Evolutionary conservation across 495 filamentous ascomycete species (phyloP).

Genomic region (Neurospora sublineolata): DNA sequence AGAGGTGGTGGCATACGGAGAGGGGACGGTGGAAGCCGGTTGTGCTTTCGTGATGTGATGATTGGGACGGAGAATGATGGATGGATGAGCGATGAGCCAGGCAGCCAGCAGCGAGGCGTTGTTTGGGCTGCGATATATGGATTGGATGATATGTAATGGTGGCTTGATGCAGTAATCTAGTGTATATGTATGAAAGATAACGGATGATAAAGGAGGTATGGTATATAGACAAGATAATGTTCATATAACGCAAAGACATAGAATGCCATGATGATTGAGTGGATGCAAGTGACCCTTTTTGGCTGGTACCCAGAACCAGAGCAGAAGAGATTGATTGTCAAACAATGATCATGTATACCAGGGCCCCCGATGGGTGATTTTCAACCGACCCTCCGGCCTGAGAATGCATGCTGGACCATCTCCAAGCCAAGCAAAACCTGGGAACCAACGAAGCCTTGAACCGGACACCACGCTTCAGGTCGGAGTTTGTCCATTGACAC

Average conservation of each 20-base stretch:
- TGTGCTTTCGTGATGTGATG: constrained; percentile 16
- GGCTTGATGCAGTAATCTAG: neutral
- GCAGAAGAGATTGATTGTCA: neutral
- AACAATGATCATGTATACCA: neutral
- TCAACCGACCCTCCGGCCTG: neutral
- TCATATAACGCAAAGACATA: neutral
- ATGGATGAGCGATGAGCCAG: neutral
- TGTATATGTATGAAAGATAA: neutral
- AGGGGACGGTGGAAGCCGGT: constrained; percentile 33
- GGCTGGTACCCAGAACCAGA: neutral
- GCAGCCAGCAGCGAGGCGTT: neutral
- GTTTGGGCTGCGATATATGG: neutral
- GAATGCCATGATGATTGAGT: neutral
- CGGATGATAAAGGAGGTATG: neutral
- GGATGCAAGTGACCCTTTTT: neutral
- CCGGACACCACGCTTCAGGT: neutral
- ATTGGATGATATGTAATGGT: neutral
- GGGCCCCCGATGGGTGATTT: neutral
- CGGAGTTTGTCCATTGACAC: neutral
- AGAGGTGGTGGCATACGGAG: constrained; percentile 41
- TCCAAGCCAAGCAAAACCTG: neutral
- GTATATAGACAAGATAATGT: neutral
- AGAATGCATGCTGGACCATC: neutral
- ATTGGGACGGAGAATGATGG: neutral
- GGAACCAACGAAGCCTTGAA: neutral